phyloP scores from a whole-genome alignment of 345 rosid species.

The Populus pruinosa region DNA sequence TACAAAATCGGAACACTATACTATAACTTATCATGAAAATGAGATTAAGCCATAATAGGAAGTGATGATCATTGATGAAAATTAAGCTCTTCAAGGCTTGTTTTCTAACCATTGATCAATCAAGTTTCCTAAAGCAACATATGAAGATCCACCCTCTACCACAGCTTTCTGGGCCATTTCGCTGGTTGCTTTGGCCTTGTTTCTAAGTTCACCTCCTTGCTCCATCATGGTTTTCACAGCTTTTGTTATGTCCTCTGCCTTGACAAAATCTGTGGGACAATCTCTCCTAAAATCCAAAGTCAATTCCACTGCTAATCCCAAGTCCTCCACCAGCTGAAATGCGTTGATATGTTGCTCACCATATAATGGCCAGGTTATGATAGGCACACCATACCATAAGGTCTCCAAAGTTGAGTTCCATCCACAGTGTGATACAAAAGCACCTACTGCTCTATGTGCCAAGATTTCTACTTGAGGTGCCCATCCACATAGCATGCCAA shows the following conservation, averaged over 20 bases:
- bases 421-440: constrained; percentile 67
- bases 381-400: constrained; percentile 47
- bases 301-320: constrained; percentile 44
- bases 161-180: constrained; percentile 27
- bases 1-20: too few relatives aligned
- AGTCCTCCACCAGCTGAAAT: constrained; percentile 37
- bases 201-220: constrained; percentile 24
- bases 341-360: constrained; percentile 60
- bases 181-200: constrained; percentile 28
- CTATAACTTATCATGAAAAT: background rate
- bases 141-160: constrained; percentile 40
- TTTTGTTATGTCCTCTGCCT: constrained; percentile 34
- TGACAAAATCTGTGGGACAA: background rate
- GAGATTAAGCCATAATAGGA: background rate
- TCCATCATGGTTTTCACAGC: constrained; percentile 37
- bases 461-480: constrained; percentile 47
- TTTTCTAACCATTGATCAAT: background rate
- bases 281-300: constrained; percentile 39
- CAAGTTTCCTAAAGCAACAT: background rate
- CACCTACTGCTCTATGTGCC: constrained; percentile 42
- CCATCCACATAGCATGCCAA: constrained; percentile 45
- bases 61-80: background rate
- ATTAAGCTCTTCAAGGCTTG: background rate
- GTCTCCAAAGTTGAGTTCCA: constrained; percentile 57
- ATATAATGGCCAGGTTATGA: constrained; percentile 51